These are phyloP conservation scores for Oryza officinalis DNA, from an alignment of 176 grass and related monocot genomes.

Conservation along the genomic window DNA sequence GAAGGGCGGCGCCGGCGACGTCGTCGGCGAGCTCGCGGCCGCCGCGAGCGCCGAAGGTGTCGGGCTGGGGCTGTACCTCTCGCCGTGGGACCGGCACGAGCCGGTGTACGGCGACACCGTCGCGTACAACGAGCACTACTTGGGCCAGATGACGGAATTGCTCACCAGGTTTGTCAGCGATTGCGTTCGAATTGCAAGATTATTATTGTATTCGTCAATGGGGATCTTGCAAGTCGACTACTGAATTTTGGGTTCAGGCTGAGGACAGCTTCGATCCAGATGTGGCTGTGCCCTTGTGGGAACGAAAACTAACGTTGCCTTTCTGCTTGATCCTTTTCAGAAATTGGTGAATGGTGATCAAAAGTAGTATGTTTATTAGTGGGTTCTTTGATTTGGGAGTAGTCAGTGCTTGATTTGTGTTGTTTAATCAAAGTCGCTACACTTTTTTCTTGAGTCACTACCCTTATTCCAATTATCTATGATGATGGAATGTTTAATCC, in stretches of 20 bases:
- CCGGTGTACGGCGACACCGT: slow-evolving; percentile 65
- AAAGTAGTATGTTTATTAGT: background rate
- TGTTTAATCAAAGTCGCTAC: background rate
- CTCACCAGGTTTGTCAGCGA: slow-evolving; percentile 62
- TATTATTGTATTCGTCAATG: background rate
- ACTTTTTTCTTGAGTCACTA: background rate
- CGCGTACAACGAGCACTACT: slow-evolving; percentile 84
- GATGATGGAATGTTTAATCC: background rate
- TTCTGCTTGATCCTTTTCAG: slow-evolving; percentile 10
- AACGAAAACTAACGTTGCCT: background rate
- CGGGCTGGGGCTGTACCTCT: slow-evolving; percentile 79
- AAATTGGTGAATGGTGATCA: slow-evolving; percentile 9
- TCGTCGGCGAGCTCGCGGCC: slow-evolving; percentile 62
- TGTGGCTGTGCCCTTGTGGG: background rate
- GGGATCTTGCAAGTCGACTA: slow-evolving; percentile 2
- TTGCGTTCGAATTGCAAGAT: background rate
- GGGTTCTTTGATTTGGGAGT: background rate
- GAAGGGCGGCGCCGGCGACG: slow-evolving; percentile 64
- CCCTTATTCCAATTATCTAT: background rate
- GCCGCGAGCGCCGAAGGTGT: slow-evolving; percentile 59
- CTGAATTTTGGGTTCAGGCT: slow-evolving; percentile 6
- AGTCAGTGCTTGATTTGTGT: background rate
- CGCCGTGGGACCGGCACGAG: slow-evolving; percentile 93
- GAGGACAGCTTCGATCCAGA: slow-evolving; percentile 24
- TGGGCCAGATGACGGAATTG: slow-evolving; percentile 87